Evolutionary conservation across 2,329 filamentous ascomycete species (phyloP), one percentile per base, ranked within the genome.

Genomic region (Diplodia scrobiculata): DNA sequence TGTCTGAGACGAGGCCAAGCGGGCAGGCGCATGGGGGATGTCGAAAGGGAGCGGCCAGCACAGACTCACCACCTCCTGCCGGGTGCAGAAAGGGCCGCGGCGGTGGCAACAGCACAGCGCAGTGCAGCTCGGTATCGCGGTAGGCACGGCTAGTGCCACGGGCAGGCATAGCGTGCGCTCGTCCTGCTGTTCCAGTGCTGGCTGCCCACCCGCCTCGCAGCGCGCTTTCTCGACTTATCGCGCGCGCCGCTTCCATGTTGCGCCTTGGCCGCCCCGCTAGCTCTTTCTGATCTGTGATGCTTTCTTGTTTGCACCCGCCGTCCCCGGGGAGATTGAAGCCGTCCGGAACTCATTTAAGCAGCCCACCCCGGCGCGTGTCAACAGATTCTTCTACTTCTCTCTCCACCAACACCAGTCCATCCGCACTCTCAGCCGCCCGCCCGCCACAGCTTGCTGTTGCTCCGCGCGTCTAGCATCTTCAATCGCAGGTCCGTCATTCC

Each of bases 241-340:
- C 41, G 54, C 54, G 13, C 54, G 60, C 48, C 48, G 50, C 60
- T 52, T 36, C 60, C 36, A 64, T 55, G 51, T 32, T 34, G 51
- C 36, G 50, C 50, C 50, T 13, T 65, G 63, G 51, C 63, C 63
- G 19, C 38, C 60, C 41, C 34, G 52, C 64, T 66, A 66, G 58
- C 65, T 66, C 65, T 36, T 66, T 66, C 58, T 66, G 66, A 17
- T n/a, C 58, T 68, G 66, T 41, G 65, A 63, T 67, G 53, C 66
- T 60, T 29, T 27, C 54, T 68, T 52, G 50, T 60, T 62, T 62
- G 58, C 45, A 36, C 41, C 58, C 58, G 58, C 58, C 58, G 58
- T 62, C 58, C 58, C 58, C 58, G 58, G 58, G 27, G 58, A 62
- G 58, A 62, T 62, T 62, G 58, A 62, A 34, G 41, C 19, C 25